A percentile compares a stretch with the other conserved stretches of the same genome.
Conservation (phyloP, 441 rosid species). For the Populus hybrid region DNA sequence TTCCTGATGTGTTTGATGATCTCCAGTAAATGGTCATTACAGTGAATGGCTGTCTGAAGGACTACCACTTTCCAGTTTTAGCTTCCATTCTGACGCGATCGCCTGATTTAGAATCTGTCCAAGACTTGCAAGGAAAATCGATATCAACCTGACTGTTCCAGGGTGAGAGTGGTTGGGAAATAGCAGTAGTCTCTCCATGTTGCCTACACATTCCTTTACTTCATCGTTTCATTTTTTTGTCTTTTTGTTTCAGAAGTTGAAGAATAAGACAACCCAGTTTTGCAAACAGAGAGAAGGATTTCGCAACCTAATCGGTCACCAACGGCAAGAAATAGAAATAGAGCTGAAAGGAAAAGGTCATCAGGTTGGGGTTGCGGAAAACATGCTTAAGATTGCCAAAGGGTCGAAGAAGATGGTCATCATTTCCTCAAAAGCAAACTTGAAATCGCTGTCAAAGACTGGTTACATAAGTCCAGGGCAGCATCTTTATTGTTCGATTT, state of each 20-base stretch:
- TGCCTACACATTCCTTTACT: too few species aligned
- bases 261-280: neutral
- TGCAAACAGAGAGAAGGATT: neutral
- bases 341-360: neutral
- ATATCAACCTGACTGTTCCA: too few species aligned
- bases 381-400: neutral
- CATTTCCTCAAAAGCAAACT: neutral
- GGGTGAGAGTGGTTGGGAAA: too few species aligned
- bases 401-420: neutral
- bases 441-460: neutral
- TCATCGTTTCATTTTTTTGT: too few species aligned
- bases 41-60: too few species aligned
- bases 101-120: too few species aligned
- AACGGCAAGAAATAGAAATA: neutral
- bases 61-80: too few species aligned
- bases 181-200: too few species aligned
- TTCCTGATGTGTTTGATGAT: too few species aligned
- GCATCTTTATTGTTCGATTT: neutral
- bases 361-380: neutral
- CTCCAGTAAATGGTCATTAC: too few species aligned
- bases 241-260: neutral
- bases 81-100: too few species aligned
- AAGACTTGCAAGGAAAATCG: too few species aligned
- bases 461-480: neutral
- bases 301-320: neutral